Evolutionary conservation across 2,329 filamentous ascomycete species (phyloP), one percentile per base, ranked within the genome.

Genomic region (Colletotrichum sp.): DNA sequence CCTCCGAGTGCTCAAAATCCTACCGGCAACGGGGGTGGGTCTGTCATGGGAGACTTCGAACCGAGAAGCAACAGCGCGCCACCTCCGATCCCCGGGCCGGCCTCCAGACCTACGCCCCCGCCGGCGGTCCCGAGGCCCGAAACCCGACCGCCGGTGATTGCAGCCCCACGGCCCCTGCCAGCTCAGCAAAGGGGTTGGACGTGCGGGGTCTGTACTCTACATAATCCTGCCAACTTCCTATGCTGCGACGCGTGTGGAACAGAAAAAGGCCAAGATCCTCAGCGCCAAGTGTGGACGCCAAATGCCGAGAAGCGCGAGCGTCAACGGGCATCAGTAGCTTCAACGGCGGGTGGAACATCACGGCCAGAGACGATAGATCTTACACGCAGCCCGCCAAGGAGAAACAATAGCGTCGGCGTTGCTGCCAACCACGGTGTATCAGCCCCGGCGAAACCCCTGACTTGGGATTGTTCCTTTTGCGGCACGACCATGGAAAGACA

Each of bases 161-260:
- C 73, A 43, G 52, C 62, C 4, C 43, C 73, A 7, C 18, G 24
- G 3, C 56, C 70, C 26, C 55, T 72, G 38, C 21, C 68, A 26
- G 58, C 64, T 21, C 58, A 72, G 58, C 66, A 79, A 64, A 78
- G 66, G 56, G 82, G 81, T 32, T 93, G 91, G 91, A 84, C 84
- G 12, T 93, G 91, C 78, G 80, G 81, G 24, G 81, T 87, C 14
- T 93, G 91, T 79, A 93, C 91, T 1, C 82, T 92, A 26, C 85
- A 88, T 71, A 93, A 93, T 78, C 87, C 88, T 2, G 74, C 81
- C 10, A 82, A 78, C n/a, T 90, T 84, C 76, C 82, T 90, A 30
- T 87, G 84, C 78, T 93, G 91, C 79, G 90, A 91, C 76, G 91
- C 89, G 7, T 93, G 91, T 78, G 87, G 87, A 12, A 67, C 73